Conservation (phyloP, 2,329 filamentous ascomycete genomes). For the Pseudogymnoascus sp. region DNA sequence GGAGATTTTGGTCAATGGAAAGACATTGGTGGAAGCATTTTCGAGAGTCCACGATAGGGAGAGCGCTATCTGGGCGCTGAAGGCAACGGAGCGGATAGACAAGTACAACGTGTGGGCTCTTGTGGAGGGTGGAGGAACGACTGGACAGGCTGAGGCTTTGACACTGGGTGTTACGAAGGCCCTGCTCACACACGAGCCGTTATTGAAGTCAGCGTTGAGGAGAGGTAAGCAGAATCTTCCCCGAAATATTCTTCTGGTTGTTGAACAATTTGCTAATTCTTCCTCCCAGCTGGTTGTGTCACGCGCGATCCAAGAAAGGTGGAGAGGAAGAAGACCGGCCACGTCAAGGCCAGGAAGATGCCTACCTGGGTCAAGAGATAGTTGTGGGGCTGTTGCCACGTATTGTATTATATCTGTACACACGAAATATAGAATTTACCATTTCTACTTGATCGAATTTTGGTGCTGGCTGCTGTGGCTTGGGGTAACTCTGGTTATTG, state of each 20-base stretch:
- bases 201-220: slow-evolving; percentile 76
- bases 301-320: slow-evolving; percentile 86
- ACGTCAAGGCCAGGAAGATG: slow-evolving; percentile 95
- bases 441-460: not conserved
- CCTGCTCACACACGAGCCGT: slow-evolving; percentile 83
- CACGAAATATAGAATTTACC: slow-evolving; percentile 8
- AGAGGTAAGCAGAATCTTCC: slow-evolving; percentile 57
- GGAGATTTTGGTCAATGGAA: slow-evolving; percentile 83
- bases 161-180: slow-evolving; percentile 85
- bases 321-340: slow-evolving; percentile 96
- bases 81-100: slow-evolving; percentile 71
- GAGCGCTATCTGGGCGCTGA: slow-evolving; percentile 85
- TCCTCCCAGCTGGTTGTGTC: slow-evolving; percentile 69
- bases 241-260: not conserved
- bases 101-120: slow-evolving; percentile 96
- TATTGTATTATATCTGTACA: slow-evolving; percentile 20
- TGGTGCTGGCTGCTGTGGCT: not conserved
- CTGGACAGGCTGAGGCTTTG: slow-evolving; percentile 90
- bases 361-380: slow-evolving; percentile 86
- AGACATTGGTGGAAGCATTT: slow-evolving; percentile 72
- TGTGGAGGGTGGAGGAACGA: slow-evolving; percentile 78
- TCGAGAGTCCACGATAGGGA: slow-evolving; percentile 86
- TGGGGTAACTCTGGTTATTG: not conserved
- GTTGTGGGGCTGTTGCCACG: slow-evolving; percentile 21
- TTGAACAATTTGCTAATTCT: slow-evolving; percentile 29